Base-by-base conservation (phyloP, 2,329 filamentous ascomycete species). In the Teratosphaeria zuluensis region DNA sequence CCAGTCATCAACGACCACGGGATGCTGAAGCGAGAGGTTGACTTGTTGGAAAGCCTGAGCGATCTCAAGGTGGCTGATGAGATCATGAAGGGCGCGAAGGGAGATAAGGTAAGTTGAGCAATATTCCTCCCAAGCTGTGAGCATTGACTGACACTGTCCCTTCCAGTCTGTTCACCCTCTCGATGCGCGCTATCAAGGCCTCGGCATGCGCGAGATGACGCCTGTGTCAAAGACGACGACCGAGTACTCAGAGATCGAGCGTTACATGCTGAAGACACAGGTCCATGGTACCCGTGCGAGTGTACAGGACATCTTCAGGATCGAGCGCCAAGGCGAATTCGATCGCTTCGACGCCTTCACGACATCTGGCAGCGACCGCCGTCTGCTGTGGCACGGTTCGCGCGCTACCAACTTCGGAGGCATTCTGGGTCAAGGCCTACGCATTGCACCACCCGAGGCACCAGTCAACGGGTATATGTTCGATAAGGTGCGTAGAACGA, bases 371-470 rank as follows among this genome's bases (percentile, higher is more conserved):
- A 82, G 81, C 54, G 83, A 94, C 69, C 83, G 87, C 28, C 84
- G 89, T 19, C 83, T 95, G 1, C 80, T 96, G 2, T 96, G 91
- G 91, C 91, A 95, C 70, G 90, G 91, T 16, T 92, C 88, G 16
- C 85, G 90, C 35, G 82, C 80, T 33, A 94, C 89, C 56, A 95
- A 95, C 24, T 56, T 51, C 64, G 90, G 87, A 68, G 91, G 90
- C 68, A 96, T 96, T 60, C 82, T 95, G 51, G 88, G 85, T 59
- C 89, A 95, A 72, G 91, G 91, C 63, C 81, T 96, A 6, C 87
- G 90, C n/a, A 95, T 95, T 64, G 91, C 91, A 6, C 91, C 91
- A 0, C 87, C 87, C 0, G 87, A 95, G 72, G 90, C 90, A 0
- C 91, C 90, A 0, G 85, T 85, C 0, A 59, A 56, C n/a, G 64